Evolutionary conservation across 805 yeast species (phyloP).

Genomic region (Saccharomycopsis sp.): DNA sequence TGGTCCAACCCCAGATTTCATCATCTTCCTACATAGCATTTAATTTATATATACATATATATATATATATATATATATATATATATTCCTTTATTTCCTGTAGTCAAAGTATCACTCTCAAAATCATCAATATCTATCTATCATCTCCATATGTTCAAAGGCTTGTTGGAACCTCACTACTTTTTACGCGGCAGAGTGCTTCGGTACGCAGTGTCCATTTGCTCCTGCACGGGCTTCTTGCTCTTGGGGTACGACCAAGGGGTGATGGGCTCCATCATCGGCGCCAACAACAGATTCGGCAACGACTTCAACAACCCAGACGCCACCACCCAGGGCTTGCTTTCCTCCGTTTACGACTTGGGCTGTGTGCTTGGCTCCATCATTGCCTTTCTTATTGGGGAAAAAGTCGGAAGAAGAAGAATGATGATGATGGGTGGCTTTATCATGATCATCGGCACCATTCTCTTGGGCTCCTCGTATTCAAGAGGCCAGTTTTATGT

Average conservation of each 20-base stretch:
- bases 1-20: too few species aligned
- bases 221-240: constrained; percentile 39
- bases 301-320: constrained; percentile 28
- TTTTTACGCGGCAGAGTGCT: not conserved
- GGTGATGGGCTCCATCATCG: constrained; percentile 54
- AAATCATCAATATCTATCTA: too few species aligned
- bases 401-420: constrained; percentile 59
- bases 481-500: constrained; percentile 62
- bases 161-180: constrained; percentile 1
- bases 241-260: constrained; percentile 76
- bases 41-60: too few species aligned
- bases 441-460: constrained; percentile 50
- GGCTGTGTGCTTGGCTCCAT: constrained; percentile 50
- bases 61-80: too few species aligned
- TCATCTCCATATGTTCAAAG: too few species aligned
- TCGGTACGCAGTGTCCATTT: not conserved
- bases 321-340: constrained; percentile 56
- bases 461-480: constrained; percentile 44
- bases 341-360: constrained; percentile 54
- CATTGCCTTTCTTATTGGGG: constrained; percentile 51
- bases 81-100: too few species aligned
- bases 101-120: too few species aligned
- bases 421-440: constrained; percentile 41
- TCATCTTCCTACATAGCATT: too few species aligned
- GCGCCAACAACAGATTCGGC: constrained; percentile 30